phyloP scores from a whole-genome alignment of 768 basidiomycete genomes.

The Podaxis sp. region DNA sequence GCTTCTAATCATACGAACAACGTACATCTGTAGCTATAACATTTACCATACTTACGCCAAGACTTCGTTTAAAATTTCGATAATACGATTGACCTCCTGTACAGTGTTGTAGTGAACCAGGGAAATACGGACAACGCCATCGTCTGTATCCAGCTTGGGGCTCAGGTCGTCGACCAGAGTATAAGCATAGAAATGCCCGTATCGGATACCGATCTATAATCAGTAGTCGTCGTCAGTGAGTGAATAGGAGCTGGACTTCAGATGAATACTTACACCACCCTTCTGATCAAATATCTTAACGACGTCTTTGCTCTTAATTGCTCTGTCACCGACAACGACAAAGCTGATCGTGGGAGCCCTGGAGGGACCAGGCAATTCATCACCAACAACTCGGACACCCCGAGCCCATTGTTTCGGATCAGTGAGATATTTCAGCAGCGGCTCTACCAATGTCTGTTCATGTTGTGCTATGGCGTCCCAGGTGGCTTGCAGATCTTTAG shows the following conservation, averaged over 20 bases:
- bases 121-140: constrained; percentile 74
- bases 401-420: constrained; percentile 46
- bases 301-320: constrained; percentile 60
- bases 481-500: constrained; percentile 44
- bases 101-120: constrained; percentile 4
- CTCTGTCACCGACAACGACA: constrained; percentile 58
- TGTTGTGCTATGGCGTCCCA: constrained; percentile 61
- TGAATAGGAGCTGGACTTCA: neutral
- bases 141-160: constrained; percentile 58
- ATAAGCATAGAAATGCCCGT: constrained; percentile 79
- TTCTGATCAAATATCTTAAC: constrained; percentile 65
- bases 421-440: constrained; percentile 56
- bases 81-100: neutral
- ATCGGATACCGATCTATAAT: constrained; percentile 73
- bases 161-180: constrained; percentile 51
- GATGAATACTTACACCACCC: constrained; percentile 49
- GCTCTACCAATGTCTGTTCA: constrained; percentile 57
- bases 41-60: neutral
- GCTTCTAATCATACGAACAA: constrained; percentile 39
- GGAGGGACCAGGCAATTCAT: constrained; percentile 38
- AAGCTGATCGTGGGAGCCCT: constrained; percentile 74
- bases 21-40: constrained; percentile 37
- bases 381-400: constrained; percentile 71
- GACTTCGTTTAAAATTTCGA: neutral
- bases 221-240: neutral